Conservation (phyloP, 2,329 filamentous ascomycete species). For the Epichloe gansuensis region DNA sequence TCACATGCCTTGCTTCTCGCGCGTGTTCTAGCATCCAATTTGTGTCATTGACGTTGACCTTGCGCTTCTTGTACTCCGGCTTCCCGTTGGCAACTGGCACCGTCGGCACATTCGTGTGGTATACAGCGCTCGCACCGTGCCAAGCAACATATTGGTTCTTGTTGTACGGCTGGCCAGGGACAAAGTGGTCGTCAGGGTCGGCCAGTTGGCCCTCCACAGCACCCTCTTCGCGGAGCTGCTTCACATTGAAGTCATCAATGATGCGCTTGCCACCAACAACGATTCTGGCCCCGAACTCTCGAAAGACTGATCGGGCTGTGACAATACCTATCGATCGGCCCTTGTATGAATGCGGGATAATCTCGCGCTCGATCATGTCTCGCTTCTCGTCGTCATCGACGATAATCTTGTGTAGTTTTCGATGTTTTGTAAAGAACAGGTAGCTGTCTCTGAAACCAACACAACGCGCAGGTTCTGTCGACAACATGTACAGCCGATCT, state of each 20-base stretch:
- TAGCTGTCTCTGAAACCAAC: conserved; percentile 97
- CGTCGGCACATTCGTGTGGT: conserved; percentile 69
- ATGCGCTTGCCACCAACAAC: conserved; percentile 81
- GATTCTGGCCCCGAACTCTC: conserved; percentile 90
- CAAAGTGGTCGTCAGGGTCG: conserved; percentile 72
- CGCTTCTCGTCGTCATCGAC: conserved; percentile 95
- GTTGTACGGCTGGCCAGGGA: conserved; percentile 80
- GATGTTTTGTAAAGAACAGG: conserved; percentile 97
- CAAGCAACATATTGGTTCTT: conserved; percentile 98
- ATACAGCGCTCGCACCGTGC: conserved; percentile 93
- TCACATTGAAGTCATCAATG: conserved; percentile 78
- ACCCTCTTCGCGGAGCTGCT: conserved; percentile 61
- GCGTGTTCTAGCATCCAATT: conserved; percentile 98
- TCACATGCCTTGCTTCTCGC: conserved; percentile 64
- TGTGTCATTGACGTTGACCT: conserved; percentile 76
- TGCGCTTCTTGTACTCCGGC: conserved; percentile 67
- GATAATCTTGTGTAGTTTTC: conserved; percentile 93
- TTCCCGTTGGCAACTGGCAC: conserved; percentile 68
- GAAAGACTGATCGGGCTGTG: conserved; percentile 89
- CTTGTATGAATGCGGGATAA: conserved; percentile 98
- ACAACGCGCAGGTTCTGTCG: conserved; percentile 90
- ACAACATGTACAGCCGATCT: conserved; percentile 90
- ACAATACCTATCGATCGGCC: conserved; percentile 94
- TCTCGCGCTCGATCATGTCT: conserved; percentile 86
- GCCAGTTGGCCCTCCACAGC: conserved; percentile 80